phyloP scores from a whole-genome alignment of 2,329 filamentous ascomycete genomes.

The Neofusicoccum laricinum region DNA sequence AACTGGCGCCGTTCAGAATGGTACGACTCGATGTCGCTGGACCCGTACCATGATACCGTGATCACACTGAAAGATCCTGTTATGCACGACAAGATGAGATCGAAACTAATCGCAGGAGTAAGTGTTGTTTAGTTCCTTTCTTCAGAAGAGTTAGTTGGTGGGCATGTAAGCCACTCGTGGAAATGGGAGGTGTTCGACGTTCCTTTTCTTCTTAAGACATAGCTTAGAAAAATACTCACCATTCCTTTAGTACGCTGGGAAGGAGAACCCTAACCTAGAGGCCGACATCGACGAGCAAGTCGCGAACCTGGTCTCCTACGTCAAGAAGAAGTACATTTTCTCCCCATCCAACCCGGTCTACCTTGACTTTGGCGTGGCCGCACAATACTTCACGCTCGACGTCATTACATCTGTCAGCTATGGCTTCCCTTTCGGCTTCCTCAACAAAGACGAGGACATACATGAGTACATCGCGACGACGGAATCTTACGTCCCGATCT shows the following conservation, averaged over 20 bases:
- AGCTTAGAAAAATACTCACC: background rate
- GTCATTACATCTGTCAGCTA: slow-evolving; percentile 55
- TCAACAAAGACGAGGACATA: slow-evolving; percentile 50
- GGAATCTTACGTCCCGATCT: slow-evolving; percentile 25
- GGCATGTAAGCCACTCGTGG: too few species aligned
- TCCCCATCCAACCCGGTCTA: slow-evolving; percentile 31
- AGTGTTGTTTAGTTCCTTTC: background rate
- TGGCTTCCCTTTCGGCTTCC: slow-evolving; percentile 51
- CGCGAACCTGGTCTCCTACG: slow-evolving; percentile 85
- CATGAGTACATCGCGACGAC: slow-evolving; percentile 46
- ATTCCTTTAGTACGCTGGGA: slow-evolving; percentile 61
- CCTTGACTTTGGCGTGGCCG: slow-evolving; percentile 49
- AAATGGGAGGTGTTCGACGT: too few species aligned
- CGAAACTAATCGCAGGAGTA: slow-evolving; percentile 52
- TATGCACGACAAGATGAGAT: slow-evolving; percentile 42
- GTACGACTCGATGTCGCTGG: slow-evolving; percentile 48
- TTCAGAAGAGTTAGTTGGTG: too few species aligned
- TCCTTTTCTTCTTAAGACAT: too few species aligned
- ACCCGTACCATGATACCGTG: slow-evolving; percentile 54
- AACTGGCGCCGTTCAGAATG: slow-evolving; percentile 39
- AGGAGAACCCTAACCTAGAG: slow-evolving; percentile 76
- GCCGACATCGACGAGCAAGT: slow-evolving; percentile 94
- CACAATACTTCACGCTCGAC: slow-evolving; percentile 56
- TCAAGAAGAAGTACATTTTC: slow-evolving; percentile 60
- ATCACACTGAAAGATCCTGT: slow-evolving; percentile 52